Percentiles rank a stretch among this genome's conserved stretches.
phyloP scores from a whole-genome alignment of 2,329 filamentous ascomycete genomes.

The Trichoderma breve region DNA sequence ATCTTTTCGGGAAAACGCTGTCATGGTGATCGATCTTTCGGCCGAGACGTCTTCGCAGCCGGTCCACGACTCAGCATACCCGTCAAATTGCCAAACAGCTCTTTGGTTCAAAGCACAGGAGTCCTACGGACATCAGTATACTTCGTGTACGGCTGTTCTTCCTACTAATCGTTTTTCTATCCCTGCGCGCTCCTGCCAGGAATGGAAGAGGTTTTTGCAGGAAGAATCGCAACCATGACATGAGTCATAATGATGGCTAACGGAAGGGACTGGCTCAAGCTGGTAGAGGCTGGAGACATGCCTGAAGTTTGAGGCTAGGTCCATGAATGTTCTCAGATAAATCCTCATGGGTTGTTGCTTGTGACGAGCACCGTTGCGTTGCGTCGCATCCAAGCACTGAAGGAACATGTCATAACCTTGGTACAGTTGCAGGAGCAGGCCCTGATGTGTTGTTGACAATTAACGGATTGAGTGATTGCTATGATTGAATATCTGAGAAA shows the following conservation, averaged over 20 bases:
- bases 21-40: not conserved
- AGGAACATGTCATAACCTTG: not conserved
- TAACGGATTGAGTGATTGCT: not conserved
- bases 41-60: not conserved
- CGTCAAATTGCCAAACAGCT: not conserved
- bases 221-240: not conserved
- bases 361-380: not conserved
- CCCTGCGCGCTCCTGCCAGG: not conserved
- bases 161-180: not conserved
- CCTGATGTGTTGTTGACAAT: too few relatives aligned
- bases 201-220: not conserved
- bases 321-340: not conserved
- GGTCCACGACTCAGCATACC: not conserved
- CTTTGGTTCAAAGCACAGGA: not conserved
- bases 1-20: not conserved
- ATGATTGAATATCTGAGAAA: not conserved
- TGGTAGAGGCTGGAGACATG: not conserved
- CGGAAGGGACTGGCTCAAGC: not conserved
- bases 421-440: not conserved
- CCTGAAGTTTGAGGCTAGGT: not conserved
- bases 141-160: not conserved
- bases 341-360: not conserved
- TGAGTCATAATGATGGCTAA: not conserved
- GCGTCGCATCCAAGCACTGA: not conserved
- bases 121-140: not conserved